Conservation (phyloP, 805 yeast genomes). For the Barnettozyma populi region DNA sequence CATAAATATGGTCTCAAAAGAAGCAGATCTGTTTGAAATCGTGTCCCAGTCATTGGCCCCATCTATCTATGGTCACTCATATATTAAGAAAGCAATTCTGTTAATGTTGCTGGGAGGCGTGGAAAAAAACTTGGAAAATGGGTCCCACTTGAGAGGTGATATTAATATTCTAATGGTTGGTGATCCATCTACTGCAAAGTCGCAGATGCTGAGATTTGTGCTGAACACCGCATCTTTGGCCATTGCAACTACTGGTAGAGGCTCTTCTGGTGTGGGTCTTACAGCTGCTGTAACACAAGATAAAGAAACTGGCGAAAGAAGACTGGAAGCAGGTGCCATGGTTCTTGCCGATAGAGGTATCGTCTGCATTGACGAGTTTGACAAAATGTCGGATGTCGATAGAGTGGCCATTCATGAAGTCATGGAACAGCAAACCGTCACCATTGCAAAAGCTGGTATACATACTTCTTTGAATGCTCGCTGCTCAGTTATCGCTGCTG, state of each 20-base stretch:
- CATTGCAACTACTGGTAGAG: constrained; percentile 97
- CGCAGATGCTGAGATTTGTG: constrained; percentile 91
- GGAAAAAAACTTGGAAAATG: constrained; percentile 89
- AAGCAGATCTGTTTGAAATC: constrained; percentile 66
- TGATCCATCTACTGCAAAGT: constrained; percentile 97
- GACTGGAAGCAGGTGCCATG: constrained; percentile 99
- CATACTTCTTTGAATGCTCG: constrained; percentile 95
- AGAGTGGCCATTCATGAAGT: constrained; percentile 99
- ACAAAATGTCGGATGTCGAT: constrained; percentile 94
- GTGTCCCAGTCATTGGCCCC: constrained; percentile 90
- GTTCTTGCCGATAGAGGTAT: constrained; percentile 96
- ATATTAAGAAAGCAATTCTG: constrained; percentile 85
- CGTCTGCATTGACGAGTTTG: constrained; percentile 98
- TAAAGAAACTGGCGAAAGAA: constrained; percentile 93
- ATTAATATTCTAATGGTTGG: constrained; percentile 95
- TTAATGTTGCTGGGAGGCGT: constrained; percentile 91
- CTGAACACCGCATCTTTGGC: constrained; percentile 93
- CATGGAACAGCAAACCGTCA: constrained; percentile 98
- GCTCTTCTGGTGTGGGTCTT: constrained; percentile 99
- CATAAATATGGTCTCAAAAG: constrained; percentile 72
- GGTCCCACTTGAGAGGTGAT: constrained; percentile 97
- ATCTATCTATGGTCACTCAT: constrained; percentile 88
- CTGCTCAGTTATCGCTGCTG: constrained; percentile 96
- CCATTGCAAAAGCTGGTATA: constrained; percentile 97
- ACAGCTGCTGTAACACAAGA: constrained; percentile 98